phyloP scores from a whole-genome alignment of 2,329 filamentous ascomycete genomes.

The Arthroderma sp. region DNA sequence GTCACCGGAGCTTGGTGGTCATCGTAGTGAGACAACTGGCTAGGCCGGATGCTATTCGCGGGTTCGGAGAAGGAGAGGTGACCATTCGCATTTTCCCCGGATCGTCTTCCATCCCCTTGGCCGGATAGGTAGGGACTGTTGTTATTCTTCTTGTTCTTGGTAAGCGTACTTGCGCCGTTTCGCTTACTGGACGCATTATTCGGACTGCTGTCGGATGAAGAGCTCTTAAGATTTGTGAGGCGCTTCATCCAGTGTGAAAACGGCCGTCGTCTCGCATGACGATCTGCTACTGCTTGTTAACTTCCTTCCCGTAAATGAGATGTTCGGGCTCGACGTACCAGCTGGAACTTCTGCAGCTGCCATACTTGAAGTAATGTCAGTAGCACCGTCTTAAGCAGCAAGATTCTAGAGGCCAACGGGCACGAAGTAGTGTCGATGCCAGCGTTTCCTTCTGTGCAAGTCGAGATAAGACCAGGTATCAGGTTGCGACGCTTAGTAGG shows the following conservation, averaged over 20 bases:
- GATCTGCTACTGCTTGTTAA: constrained; percentile 40
- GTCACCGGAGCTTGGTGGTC: constrained; percentile 44
- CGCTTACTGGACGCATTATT: constrained; percentile 31
- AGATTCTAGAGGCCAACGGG: not conserved
- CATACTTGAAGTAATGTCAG: not conserved
- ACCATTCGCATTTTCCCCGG: constrained; percentile 30
- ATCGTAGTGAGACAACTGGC: constrained; percentile 44
- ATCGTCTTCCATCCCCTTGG: constrained; percentile 35
- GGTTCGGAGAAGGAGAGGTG: constrained; percentile 42
- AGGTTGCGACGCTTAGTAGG: not conserved
- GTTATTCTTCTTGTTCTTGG: constrained; percentile 57
- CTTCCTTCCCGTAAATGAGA: not conserved
- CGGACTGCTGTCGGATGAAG: constrained; percentile 43
- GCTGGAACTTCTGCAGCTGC: not conserved
- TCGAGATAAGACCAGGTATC: not conserved
- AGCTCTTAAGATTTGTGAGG: constrained; percentile 71
- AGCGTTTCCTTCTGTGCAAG: not conserved
- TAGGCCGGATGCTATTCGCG: constrained; percentile 39
- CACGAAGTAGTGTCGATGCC: not conserved
- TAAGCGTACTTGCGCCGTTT: constrained; percentile 13
- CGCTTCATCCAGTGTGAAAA: constrained; percentile 94
- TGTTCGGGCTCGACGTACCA: not conserved
- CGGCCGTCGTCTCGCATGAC: constrained; percentile 63
- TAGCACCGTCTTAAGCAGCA: not conserved
- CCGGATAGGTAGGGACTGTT: constrained; percentile 90